Evolutionary conservation across 1,284 basidiomycete species (phyloP).

Genomic region (Lentinus polychrous): DNA sequence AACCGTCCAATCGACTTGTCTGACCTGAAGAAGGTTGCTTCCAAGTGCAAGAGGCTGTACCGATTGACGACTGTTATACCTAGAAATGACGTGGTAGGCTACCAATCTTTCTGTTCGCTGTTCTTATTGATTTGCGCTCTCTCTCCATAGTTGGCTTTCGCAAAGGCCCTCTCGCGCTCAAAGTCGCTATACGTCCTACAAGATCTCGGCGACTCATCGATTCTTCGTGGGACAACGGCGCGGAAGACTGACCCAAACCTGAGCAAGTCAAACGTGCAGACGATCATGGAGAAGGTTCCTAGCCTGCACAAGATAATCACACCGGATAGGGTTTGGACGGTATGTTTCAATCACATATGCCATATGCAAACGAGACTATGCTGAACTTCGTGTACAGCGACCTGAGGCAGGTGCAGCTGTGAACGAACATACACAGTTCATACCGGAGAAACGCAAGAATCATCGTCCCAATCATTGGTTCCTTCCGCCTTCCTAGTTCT

Average conservation of each 20-base stretch:
- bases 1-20: too few species aligned
- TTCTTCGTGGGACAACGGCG: conserved; percentile 3
- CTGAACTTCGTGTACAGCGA: conserved; percentile 8
- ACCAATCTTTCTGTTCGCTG: too few species aligned
- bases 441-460: conserved; percentile 17
- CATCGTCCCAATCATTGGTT: conserved; percentile 21
- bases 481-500: conserved; percentile 14
- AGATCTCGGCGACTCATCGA: conserved; percentile 39
- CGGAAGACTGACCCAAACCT: conserved; percentile 32
- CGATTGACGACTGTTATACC: too few species aligned
- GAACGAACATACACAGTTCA: conserved; percentile 11
- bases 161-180: conserved; percentile 30
- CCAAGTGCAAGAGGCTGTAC: too few species aligned
- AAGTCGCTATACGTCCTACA: conserved; percentile 38
- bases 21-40: too few species aligned
- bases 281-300: conserved; percentile 35
- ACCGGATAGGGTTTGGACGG: conserved; percentile 53
- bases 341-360: conserved; percentile 21
- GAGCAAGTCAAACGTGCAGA: conserved; percentile 32
- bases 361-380: neutral
- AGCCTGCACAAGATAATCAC: conserved; percentile 42
- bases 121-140: too few species aligned
- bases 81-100: too few species aligned
- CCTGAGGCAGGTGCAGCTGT: conserved; percentile 7
- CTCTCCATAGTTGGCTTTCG: conserved; percentile 17